Evolutionary conservation across 2,329 filamentous ascomycete species (phyloP), one percentile per base, ranked within the genome.

Genomic region (Pseudogymnoascus sp.): DNA sequence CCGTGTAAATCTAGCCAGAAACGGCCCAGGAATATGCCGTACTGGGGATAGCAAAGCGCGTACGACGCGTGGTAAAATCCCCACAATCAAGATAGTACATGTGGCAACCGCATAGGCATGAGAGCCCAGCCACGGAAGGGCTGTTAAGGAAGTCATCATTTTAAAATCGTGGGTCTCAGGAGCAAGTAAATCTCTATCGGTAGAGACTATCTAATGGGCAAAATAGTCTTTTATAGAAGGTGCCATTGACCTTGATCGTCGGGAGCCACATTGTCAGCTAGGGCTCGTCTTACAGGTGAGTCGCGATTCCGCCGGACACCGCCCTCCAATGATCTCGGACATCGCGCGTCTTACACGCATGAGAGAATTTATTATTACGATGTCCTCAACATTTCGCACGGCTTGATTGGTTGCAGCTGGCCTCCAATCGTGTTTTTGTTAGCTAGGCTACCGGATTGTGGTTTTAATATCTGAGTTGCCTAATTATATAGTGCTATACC

Each of bases 1-100:
- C 1, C 73, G 70, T 3, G 75, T 77, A 62, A 79, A 75, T 6
- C 77, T 71, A 9, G 78, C 71, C 37, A 72, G 68, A 43, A 78
- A 74, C 0, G 78, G 79, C 0, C 79, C 78, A 0, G 78, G 78
- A 18, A 80, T 69, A 6, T 65, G 65, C 36, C 71, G 70, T 3
- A 75, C 69, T 1, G 75, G 76, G 8, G 72, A 73, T 18, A 38
- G 16, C 35, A 38, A 39, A 39, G 37, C 37, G 18, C 3, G 16
- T 20, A 39, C 18, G 11, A 20, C n/a, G 16, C 37, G 37, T 4
- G 37, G 37, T 39, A 39, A 39, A 11, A 39, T 20, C 2, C 16
- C 8, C 8, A 39, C 18, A 39, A 20, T 39, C 37, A 39, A 12
- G 16, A 39, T 9, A 39, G 16, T 39, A 39, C 16, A 39, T 18